Conservation (phyloP, 257 asterid species). For the Solanum pinnatisectum region DNA sequence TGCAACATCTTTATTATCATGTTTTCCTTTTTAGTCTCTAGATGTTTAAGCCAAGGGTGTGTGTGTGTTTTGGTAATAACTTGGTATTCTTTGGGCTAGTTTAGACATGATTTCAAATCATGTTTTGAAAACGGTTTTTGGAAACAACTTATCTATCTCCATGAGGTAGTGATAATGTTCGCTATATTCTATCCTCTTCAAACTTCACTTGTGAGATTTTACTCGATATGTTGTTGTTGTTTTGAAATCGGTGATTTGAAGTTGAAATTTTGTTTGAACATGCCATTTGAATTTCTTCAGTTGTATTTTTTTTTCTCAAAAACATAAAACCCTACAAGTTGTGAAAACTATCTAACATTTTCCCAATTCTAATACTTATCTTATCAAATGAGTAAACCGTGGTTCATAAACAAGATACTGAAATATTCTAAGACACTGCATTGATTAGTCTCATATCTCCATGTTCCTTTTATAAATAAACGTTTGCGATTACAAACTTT, state of each 20-base stretch:
- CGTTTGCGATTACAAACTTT: accelerated
- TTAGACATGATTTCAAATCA: background rate
- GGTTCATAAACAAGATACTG: background rate
- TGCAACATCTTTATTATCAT: background rate
- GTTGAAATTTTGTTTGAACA: background rate
- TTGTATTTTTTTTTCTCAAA: background rate
- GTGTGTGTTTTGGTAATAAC: background rate
- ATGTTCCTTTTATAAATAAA: no score
- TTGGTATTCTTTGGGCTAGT: background rate
- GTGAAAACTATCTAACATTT: background rate
- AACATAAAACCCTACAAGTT: background rate
- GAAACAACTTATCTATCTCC: no score
- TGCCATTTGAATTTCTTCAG: background rate
- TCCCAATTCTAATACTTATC: no score
- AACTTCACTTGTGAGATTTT: no score
- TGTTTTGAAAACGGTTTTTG: background rate
- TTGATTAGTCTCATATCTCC: no score
- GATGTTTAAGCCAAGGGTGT: background rate
- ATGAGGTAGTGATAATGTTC: background rate
- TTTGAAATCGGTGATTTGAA: background rate
- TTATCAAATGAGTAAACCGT: background rate
- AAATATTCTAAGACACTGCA: no score
- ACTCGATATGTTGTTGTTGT: background rate
- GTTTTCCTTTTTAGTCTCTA: background rate
- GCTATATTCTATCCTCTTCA: background rate